Evolutionary conservation across 805 yeast genomes (phyloP), one percentile per base, ranked within the genome.

Genomic region (Pachysolen tannophilus): DNA sequence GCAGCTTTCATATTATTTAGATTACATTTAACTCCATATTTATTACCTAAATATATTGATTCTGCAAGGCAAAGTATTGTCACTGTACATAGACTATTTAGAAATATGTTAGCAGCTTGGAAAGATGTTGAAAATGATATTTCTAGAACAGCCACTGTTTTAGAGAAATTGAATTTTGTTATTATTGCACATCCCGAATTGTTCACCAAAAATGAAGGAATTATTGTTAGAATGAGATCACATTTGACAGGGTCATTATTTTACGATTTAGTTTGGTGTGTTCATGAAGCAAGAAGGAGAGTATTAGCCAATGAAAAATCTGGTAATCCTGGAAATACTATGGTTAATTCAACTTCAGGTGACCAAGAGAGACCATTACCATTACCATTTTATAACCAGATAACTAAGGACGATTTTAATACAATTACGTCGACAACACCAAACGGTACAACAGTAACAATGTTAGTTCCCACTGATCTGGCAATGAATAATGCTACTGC

Each of bases 91-190:
- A 67, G 96, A 52, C 61, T 87, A 30, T 84, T 76, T 53, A 69
- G 96, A 56, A 88, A 88, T 51, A 87, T 90, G 56, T 64, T 86
- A 26, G 79, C 92, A 3, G 88, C 94, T 6, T 88, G 97, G 97
- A 79, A 83, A 43, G 82, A 81, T 33, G 82, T 87, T 26, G 85
- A 85, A 41, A 87, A 85, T 58, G 97, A 88, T 57, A 82, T 88
- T 21, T 80, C 94, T 2, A 69, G 97, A 54, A 83, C 94, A 1
- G 96, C 97, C 2, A 85, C 84, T 43, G 90, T 87, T 7, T 65
- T 88, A 47, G 97, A 88, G 48, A 85, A 86, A 50, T 66, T 88
- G 48, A 88, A 88, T 53, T 81, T 82, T 52, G 95, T 85, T 6
- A 66, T 88, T 29, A 80, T 83, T 39, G 82, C 94, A 0, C 86